phyloP scores from a whole-genome alignment of 108 stramenopile species.

The Fragilaria crotonensis region DNA sequence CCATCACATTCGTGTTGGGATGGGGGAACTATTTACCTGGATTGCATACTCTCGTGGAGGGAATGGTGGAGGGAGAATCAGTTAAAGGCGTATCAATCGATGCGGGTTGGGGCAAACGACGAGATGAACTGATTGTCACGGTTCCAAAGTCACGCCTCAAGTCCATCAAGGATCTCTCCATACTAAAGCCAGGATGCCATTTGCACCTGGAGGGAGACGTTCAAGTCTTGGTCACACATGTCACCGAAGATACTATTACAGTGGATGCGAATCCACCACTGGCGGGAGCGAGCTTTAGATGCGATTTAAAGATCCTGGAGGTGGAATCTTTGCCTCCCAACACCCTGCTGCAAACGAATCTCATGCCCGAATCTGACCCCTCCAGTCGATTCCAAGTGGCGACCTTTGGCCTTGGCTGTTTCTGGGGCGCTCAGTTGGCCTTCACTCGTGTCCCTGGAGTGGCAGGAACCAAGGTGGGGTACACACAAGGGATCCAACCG shows the following conservation, averaged over 20 bases:
- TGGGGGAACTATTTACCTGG: slow-evolving; percentile 71
- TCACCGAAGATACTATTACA: slow-evolving; percentile 28
- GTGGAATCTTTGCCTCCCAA: slow-evolving; percentile 30
- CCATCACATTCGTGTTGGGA: slow-evolving; percentile 39
- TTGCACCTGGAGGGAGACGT: slow-evolving; percentile 36
- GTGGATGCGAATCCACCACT: slow-evolving; percentile 74
- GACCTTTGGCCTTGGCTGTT: slow-evolving; percentile 78
- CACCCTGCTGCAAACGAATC: no score
- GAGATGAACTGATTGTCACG: slow-evolving; percentile 37
- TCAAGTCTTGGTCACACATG: slow-evolving; percentile 32
- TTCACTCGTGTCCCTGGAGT: slow-evolving; percentile 78
- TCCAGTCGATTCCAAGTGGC: slow-evolving; percentile 34
- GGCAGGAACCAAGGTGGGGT: slow-evolving; percentile 76
- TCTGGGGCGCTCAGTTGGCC: slow-evolving; percentile 83
- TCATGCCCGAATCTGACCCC: background rate
- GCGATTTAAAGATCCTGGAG: slow-evolving; percentile 32
- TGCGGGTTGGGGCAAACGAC: slow-evolving; percentile 52
- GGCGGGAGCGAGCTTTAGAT: slow-evolving; percentile 52
- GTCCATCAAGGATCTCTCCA: slow-evolving; percentile 4
- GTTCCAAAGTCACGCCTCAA: slow-evolving; percentile 28
- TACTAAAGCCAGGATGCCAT: slow-evolving; percentile 27
- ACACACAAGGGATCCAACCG: slow-evolving; percentile 58
- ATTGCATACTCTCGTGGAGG: slow-evolving; percentile 43
- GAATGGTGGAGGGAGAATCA: slow-evolving; percentile 35
- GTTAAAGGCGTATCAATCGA: slow-evolving; percentile 42